These are phyloP conservation scores for Aspergillus aculeatinus DNA, from an alignment of 2,329 filamentous ascomycete species.

Conservation along the genomic window DNA sequence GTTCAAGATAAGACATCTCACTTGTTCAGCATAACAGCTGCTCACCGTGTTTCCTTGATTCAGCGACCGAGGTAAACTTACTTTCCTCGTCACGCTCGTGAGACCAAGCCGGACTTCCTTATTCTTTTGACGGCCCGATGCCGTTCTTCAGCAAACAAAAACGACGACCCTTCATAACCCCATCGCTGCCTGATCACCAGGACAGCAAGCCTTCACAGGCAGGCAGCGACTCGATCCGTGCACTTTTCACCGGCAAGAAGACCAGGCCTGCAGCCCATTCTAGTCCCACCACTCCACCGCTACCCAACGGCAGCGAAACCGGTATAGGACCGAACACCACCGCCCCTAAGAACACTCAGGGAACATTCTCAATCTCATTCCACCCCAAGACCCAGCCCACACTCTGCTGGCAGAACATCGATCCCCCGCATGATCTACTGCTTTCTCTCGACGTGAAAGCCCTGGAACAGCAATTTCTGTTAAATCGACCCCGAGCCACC, in stretches of 20 bases:
- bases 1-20: not conserved
- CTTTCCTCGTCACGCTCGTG: not conserved
- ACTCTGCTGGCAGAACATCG: slow-evolving; percentile 1
- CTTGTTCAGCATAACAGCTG: not conserved
- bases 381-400: not conserved
- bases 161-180: not conserved
- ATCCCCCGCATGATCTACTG: not conserved
- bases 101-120: not conserved
- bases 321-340: not conserved
- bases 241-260: not conserved
- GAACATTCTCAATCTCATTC: not conserved
- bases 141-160: not conserved
- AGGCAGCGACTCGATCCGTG: not conserved
- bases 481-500: not conserved
- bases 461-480: not conserved
- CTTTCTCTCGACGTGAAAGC: not conserved
- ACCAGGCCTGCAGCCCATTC: not conserved
- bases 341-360: not conserved
- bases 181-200: not conserved
- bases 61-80: not conserved
- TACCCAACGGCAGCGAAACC: not conserved
- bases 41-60: not conserved
- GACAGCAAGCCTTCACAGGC: not conserved
- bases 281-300: not conserved
- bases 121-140: not conserved